These are phyloP conservation scores for Glycine latifolia DNA, from an alignment of 306 rosid species.

Conservation along the genomic window DNA sequence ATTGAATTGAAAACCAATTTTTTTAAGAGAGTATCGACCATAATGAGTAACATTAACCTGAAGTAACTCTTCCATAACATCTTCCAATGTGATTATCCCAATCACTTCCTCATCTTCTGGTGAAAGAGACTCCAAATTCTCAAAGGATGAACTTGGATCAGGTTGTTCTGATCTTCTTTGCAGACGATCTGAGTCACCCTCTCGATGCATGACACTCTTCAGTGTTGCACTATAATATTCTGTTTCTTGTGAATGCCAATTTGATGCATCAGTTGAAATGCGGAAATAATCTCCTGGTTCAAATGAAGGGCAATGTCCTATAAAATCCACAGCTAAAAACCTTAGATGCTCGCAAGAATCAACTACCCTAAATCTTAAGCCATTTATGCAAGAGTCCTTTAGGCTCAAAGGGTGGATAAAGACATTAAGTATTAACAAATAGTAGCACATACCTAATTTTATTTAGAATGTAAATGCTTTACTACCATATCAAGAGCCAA, in stretches of 20 bases:
- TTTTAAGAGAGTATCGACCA: too few relatives aligned
- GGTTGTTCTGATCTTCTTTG: constrained; percentile 37
- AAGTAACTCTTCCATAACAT: constrained; percentile 81
- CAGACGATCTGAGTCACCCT: constrained; percentile 37
- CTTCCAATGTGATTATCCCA: constrained; percentile 82
- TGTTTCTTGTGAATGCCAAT: constrained; percentile 46
- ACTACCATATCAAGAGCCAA: background rate
- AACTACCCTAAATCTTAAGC: background rate
- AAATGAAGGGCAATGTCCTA: constrained; percentile 42
- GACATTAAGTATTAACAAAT: too few relatives aligned
- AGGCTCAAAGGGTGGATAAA: constrained; percentile 5
- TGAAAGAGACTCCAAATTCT: constrained; percentile 46
- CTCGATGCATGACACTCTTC: constrained; percentile 48
- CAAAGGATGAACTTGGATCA: constrained; percentile 45
- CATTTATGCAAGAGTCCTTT: constrained; percentile 11
- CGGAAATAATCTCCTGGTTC: constrained; percentile 34
- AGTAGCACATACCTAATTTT: background rate
- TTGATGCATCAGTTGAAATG: constrained; percentile 50
- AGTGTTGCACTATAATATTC: constrained; percentile 51
- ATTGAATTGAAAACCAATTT: too few relatives aligned
- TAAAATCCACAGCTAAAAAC: background rate
- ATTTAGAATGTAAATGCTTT: background rate
- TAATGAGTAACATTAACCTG: constrained; percentile 58
- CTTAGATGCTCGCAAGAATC: background rate
- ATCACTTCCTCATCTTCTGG: constrained; percentile 54